A percentile compares a stretch with the other conserved stretches of the same genome.
Evolutionary conservation across 176 grass and related monocot genomes (phyloP).

Genomic region (Metroxylon sagu): DNA sequence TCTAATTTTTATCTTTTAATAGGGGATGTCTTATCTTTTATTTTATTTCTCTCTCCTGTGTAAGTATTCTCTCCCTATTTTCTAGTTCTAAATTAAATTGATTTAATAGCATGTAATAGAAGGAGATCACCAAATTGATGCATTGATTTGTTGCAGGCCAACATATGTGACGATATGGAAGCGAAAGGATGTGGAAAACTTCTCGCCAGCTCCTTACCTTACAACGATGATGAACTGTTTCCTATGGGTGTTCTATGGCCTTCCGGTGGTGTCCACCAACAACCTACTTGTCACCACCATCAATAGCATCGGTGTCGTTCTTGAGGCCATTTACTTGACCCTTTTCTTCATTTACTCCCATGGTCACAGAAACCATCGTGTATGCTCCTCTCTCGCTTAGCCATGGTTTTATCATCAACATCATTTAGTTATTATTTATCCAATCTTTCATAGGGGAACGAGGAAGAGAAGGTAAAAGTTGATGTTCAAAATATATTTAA

Average conservation of each 20-base stretch:
- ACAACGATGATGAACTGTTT: constrained; percentile 76
- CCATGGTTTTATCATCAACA: too few relatives aligned
- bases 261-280: constrained; percentile 73
- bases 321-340: constrained; percentile 56
- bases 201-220: constrained; percentile 63
- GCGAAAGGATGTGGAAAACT: constrained; percentile 51
- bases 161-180: constrained; percentile 55
- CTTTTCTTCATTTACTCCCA: constrained; percentile 50
- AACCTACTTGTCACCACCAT: constrained; percentile 81
- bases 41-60: constrained; percentile 69
- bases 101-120: too few relatives aligned
- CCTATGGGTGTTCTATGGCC: constrained; percentile 79
- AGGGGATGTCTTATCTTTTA: constrained; percentile 76
- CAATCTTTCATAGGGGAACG: too few relatives aligned
- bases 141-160: constrained; percentile 22
- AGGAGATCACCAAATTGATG: too few relatives aligned
- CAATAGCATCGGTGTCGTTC: constrained; percentile 55
- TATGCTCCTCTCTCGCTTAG: background rate
- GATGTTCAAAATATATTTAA: too few relatives aligned
- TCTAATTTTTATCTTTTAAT: too few relatives aligned
- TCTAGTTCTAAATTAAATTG: too few relatives aligned
- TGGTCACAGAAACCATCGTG: constrained; percentile 29
- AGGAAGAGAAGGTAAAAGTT: too few relatives aligned
- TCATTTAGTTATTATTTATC: too few relatives aligned
- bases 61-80: constrained; percentile 16